Conservation (phyloP, 2,329 filamentous ascomycete species). For the Neofusicoccum parvum region DNA sequence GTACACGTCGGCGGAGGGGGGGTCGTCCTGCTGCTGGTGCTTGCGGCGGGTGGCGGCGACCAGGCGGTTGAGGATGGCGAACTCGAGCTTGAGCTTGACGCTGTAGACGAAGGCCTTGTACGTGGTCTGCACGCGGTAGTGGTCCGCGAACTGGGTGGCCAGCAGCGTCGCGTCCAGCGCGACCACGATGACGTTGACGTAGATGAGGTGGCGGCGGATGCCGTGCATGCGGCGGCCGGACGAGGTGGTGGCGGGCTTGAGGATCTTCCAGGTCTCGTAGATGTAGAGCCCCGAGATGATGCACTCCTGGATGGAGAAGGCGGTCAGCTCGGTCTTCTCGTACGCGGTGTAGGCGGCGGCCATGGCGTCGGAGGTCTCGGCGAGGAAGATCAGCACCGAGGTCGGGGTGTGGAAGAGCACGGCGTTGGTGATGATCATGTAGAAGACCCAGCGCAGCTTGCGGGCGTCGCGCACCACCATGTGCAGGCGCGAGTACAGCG, state of each 20-base stretch:
- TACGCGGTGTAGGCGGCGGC: slow-evolving; percentile 43
- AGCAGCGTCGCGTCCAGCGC: slow-evolving; percentile 39
- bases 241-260: not conserved
- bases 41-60: not conserved
- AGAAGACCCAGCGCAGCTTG: slow-evolving; percentile 53
- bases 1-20: not conserved
- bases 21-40: not conserved
- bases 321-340: slow-evolving; percentile 49
- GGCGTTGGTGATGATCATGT: slow-evolving; percentile 62
- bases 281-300: slow-evolving; percentile 26
- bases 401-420: slow-evolving; percentile 58
- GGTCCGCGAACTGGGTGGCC: slow-evolving; percentile 22
- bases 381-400: slow-evolving; percentile 58
- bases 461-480: slow-evolving; percentile 57
- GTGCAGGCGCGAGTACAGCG: slow-evolving; percentile 65
- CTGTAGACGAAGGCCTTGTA: slow-evolving; percentile 43
- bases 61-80: slow-evolving; percentile 50
- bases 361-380: slow-evolving; percentile 44
- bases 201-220: slow-evolving; percentile 39
- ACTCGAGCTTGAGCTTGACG: slow-evolving; percentile 53
- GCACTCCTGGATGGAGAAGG: slow-evolving; percentile 45
- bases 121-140: slow-evolving; percentile 40
- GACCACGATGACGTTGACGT: slow-evolving; percentile 43
- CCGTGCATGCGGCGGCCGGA: slow-evolving; percentile 21
- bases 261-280: slow-evolving; percentile 9